These are phyloP conservation scores for Ceriops tagal DNA, from an alignment of 345 rosid species.

Conservation along the genomic window DNA sequence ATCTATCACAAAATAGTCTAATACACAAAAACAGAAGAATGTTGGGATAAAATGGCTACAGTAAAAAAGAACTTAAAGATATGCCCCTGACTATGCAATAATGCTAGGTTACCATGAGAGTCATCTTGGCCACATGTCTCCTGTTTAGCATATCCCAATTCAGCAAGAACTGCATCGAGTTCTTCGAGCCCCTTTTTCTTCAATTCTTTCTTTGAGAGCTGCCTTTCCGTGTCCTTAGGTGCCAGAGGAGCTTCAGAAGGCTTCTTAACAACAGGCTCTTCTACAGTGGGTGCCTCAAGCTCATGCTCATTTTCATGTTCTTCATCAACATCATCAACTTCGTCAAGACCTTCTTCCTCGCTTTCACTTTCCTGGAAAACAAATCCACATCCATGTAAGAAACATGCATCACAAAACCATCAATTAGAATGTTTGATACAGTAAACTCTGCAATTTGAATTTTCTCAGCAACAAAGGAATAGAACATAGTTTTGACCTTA, in stretches of 20 bases:
- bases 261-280: constrained; percentile 49
- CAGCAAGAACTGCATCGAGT: constrained; percentile 85
- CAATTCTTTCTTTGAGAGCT: constrained; percentile 84
- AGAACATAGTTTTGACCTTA: too few relatives aligned
- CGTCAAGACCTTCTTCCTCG: constrained; percentile 73
- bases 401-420: background rate
- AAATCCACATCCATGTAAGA: background rate
- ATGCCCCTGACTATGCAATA: background rate
- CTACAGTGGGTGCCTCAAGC: constrained; percentile 40
- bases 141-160: constrained; percentile 51
- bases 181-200: constrained; percentile 89
- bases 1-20: background rate
- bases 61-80: background rate
- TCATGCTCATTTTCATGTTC: constrained; percentile 36
- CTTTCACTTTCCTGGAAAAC: constrained; percentile 69
- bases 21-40: background rate
- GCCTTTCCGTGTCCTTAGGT: constrained; percentile 74
- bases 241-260: constrained; percentile 45
- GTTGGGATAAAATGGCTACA: too few relatives aligned
- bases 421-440: too few relatives aligned
- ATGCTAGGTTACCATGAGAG: constrained; percentile 36
- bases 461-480: too few relatives aligned
- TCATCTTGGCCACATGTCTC: constrained; percentile 52
- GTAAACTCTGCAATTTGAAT: too few relatives aligned
- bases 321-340: constrained; percentile 74